Evolutionary conservation across 2,329 filamentous ascomycete genomes (phyloP).

Genomic region (Epichloe uncinata): DNA sequence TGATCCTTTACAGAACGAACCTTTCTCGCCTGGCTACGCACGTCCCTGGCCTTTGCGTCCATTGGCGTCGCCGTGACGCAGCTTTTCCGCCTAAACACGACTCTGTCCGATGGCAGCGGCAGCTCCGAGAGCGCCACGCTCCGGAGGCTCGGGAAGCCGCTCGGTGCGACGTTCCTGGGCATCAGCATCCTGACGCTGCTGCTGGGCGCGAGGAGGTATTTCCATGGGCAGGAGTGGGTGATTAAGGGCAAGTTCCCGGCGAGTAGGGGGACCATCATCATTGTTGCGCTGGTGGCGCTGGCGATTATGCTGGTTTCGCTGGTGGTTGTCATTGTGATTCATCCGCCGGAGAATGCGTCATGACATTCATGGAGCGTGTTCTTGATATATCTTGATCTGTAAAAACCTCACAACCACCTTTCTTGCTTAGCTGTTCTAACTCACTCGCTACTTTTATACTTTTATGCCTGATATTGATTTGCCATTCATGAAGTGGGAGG

Average conservation of each 20-base stretch:
- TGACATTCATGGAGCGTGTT: neutral
- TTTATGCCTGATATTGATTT: too few relatives aligned
- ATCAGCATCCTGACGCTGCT: conserved; percentile 64
- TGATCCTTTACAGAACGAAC: conserved; percentile 49
- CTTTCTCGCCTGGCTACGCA: conserved; percentile 75
- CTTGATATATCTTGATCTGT: too few relatives aligned
- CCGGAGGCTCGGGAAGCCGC: conserved; percentile 55
- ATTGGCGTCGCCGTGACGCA: conserved; percentile 78
- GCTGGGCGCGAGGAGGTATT: conserved; percentile 67
- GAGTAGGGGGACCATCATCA: conserved; percentile 55
- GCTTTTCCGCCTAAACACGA: conserved; percentile 69
- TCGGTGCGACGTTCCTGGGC: conserved; percentile 63
- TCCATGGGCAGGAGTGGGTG: conserved; percentile 67
- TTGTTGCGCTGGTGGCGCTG: conserved; percentile 54
- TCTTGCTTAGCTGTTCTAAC: too few relatives aligned
- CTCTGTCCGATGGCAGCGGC: conserved; percentile 26
- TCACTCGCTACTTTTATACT: too few relatives aligned
- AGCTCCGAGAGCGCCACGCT: conserved; percentile 30
- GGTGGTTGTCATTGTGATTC: conserved; percentile 45
- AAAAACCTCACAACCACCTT: too few relatives aligned
- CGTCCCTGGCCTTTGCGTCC: conserved; percentile 66
- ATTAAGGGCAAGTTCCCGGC: conserved; percentile 70
- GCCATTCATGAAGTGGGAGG: too few relatives aligned
- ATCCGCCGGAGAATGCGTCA: conserved; percentile 19
- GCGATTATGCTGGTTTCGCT: conserved; percentile 47